A percentile compares a stretch with the other conserved stretches of the same genome.
Evolutionary conservation across 202 grass and related monocot genomes (phyloP).

Genomic region (Setaria italica): DNA sequence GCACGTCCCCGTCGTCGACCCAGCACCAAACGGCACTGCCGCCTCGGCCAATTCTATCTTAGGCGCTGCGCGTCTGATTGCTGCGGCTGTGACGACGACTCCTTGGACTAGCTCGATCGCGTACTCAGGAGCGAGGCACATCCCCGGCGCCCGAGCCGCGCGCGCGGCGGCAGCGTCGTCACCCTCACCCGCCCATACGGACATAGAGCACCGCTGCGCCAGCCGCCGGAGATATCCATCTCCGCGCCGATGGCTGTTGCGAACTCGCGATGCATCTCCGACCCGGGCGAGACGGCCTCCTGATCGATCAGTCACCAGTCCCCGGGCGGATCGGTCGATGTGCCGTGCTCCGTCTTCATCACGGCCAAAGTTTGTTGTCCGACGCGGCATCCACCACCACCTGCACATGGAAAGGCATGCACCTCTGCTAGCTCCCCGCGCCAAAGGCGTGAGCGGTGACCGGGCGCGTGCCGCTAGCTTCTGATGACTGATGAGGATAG

Average conservation of each 20-base stretch:
- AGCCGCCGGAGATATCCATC: too few relatives aligned
- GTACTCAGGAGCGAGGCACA: not conserved
- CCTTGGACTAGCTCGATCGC: too few relatives aligned
- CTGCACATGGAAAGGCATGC: not conserved
- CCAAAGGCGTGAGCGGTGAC: not conserved
- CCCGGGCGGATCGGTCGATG: not conserved
- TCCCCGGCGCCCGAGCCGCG: not conserved
- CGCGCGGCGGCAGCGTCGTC: too few relatives aligned
- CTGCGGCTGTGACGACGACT: too few relatives aligned
- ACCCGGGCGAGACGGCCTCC: not conserved
- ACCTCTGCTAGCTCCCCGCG: not conserved
- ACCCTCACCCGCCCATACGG: too few relatives aligned
- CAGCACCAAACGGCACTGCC: not conserved
- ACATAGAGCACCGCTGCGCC: too few relatives aligned
- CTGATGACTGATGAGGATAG: not conserved
- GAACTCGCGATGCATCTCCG: not conserved
- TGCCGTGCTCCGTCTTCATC: not conserved
- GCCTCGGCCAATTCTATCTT: too few relatives aligned
- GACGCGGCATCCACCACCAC: not conserved
- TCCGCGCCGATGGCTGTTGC: not conserved
- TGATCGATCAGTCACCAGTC: not conserved
- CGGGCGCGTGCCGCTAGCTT: not conserved
- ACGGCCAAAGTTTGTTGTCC: not conserved
- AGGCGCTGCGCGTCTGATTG: too few relatives aligned
- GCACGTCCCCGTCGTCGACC: not conserved